phyloP scores from a whole-genome alignment of 2,329 filamentous ascomycete genomes.

The Penicillium sp. region DNA sequence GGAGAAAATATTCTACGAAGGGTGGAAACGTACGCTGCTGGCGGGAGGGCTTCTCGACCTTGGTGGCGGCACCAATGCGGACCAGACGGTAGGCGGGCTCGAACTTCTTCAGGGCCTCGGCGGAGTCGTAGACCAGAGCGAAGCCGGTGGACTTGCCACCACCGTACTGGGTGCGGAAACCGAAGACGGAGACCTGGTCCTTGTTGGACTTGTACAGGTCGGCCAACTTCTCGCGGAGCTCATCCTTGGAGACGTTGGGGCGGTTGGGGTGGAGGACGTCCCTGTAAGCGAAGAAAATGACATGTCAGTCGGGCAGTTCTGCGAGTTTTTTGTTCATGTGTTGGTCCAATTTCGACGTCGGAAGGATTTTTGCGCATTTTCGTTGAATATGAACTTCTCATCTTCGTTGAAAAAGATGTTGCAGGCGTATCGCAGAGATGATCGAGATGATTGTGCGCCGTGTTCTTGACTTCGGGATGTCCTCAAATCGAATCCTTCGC shows the following conservation, averaged over 20 bases:
- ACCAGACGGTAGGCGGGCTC: slow-evolving; percentile 98
- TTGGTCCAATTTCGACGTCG: slow-evolving; percentile 9
- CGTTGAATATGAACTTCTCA: neutral
- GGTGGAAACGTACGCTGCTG: slow-evolving; percentile 87
- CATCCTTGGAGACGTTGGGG: slow-evolving; percentile 98
- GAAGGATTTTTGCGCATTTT: slow-evolving; percentile 19
- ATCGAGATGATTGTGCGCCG: slow-evolving; percentile 10
- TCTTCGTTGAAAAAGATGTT: neutral
- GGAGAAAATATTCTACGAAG: neutral
- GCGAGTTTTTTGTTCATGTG: slow-evolving; percentile 6
- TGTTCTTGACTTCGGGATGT: neutral
- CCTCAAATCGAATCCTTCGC: slow-evolving; percentile 13
- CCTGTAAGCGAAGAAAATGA: slow-evolving; percentile 57
- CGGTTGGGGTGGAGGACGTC: slow-evolving; percentile 99
- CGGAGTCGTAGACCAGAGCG: slow-evolving; percentile 96
- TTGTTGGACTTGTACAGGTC: slow-evolving; percentile 98
- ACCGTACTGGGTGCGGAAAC: slow-evolving; percentile 98
- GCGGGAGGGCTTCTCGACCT: slow-evolving; percentile 97
- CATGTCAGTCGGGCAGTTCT: slow-evolving; percentile 32
- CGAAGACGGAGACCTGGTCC: slow-evolving; percentile 97
- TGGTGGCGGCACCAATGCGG: slow-evolving; percentile 87
- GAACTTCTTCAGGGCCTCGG: slow-evolving; percentile 99
- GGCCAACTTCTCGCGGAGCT: slow-evolving; percentile 93
- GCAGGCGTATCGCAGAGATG: neutral
- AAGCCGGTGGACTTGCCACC: slow-evolving; percentile 99